Base-by-base conservation (phyloP, 441 rosid genomes). In the Metrosideros polymorpha region DNA sequence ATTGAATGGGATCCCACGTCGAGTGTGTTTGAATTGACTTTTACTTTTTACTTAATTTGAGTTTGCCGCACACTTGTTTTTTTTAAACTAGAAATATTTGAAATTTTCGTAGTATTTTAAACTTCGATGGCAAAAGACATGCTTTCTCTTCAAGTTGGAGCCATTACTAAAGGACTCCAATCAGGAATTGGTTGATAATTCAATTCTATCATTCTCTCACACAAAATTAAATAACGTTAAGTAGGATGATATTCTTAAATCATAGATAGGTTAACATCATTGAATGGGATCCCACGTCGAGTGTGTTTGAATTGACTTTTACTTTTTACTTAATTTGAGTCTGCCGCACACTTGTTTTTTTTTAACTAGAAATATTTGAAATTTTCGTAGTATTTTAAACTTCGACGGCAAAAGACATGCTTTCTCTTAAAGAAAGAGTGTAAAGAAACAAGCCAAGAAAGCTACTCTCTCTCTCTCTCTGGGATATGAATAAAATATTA, bases 1-100 rank as follows among this genome's bases (percentile, higher is more conserved):
- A 18, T 30, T 6, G 2, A 29, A 0, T 19, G 8, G 0, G 12
- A 61, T 61, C 0, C 7, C 1, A 29, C 9, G 2, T 29, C 6
- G 5, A 63, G 25, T 1, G 1, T 32, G 25, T 63, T 12, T 3
- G 13, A 63, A 63, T 32, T 32, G 7, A 9, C 25, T 32, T 61
- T 32, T 0, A 32, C 25, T 32, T 15, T 15, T 29, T 61, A 10
- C 22, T 15, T 7, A 29, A 61, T 6, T 22, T 61, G 15, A 30
- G 1, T 61, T 30, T 7, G 39, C 5, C 1, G 6, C 29, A 10
- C 29, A 55, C 25, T 7, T n/a, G n/a, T n/a, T n/a, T n/a, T n/a
- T n/a, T n/a, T n/a, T n/a, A n/a, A n/a, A n/a, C n/a, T n/a, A n/a
- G n/a, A n/a, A n/a, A n/a, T n/a, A n/a, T n/a, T n/a, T n/a, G n/a